Evolutionary conservation across 148 eudicot genomes (phyloP).

Genomic region (Chenopodium formosanum): DNA sequence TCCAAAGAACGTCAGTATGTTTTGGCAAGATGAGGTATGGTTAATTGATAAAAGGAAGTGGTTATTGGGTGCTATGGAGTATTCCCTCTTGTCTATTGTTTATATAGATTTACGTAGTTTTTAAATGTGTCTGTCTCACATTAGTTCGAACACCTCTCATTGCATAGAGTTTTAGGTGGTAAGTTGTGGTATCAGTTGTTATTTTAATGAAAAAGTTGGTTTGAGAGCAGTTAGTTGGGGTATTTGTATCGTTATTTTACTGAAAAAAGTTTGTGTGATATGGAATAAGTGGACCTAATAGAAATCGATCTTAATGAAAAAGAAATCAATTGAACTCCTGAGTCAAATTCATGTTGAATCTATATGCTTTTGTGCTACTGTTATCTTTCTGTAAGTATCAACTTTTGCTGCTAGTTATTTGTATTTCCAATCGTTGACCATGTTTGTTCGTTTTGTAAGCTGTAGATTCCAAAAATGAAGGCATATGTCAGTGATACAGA

Average conservation of each 20-base stretch:
- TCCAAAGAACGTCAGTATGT: conserved; percentile 78
- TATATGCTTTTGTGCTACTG: background rate
- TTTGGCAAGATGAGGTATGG: conserved; percentile 99
- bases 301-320: too few relatives aligned
- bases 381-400: background rate
- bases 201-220: too few relatives aligned
- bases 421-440: conserved; percentile 32
- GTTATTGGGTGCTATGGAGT: background rate
- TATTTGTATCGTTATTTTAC: too few relatives aligned
- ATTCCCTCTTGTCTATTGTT: background rate
- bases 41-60: background rate
- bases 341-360: background rate
- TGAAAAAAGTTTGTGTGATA: too few relatives aligned
- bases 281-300: too few relatives aligned
- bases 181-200: too few relatives aligned
- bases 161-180: too few relatives aligned
- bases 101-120: too few relatives aligned
- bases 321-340: background rate
- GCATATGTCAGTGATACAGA: conserved; percentile 99
- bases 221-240: too few relatives aligned
- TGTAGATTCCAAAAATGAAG: conserved; percentile 99
- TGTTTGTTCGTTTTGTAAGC: conserved; percentile 51
- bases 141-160: too few relatives aligned
- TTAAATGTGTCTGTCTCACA: too few relatives aligned
- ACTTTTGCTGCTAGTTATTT: background rate